Evolutionary conservation across 768 basidiomycete species (phyloP).

Genomic region (Naganishia vaughanmartiniae): DNA sequence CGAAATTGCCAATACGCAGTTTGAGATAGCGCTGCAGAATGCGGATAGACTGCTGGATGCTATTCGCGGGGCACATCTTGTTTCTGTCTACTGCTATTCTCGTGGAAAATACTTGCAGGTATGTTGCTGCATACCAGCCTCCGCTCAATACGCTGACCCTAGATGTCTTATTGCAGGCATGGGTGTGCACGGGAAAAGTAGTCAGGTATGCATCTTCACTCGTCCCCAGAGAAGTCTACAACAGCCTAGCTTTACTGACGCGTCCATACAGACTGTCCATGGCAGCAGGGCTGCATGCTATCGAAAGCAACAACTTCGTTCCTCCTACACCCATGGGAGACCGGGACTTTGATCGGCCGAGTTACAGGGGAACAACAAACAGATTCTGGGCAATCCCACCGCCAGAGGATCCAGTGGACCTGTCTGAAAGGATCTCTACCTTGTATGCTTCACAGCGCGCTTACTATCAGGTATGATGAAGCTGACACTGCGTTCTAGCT

Average conservation of each 20-base stretch:
- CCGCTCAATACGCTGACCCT: not conserved
- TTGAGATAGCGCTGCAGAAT: conserved; percentile 29
- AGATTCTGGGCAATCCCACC: conserved; percentile 32
- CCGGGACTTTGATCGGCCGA: conserved; percentile 12
- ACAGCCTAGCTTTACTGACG: not conserved
- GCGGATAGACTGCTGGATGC: conserved; percentile 35
- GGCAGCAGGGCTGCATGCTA: conserved; percentile 35
- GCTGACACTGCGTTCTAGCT: conserved; percentile 26
- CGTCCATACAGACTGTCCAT: conserved; percentile 28
- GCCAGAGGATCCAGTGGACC: conserved; percentile 33
- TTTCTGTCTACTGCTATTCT: conserved; percentile 30
- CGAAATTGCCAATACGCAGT: conserved; percentile 35
- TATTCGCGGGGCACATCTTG: conserved; percentile 31
- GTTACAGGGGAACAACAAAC: conserved; percentile 23
- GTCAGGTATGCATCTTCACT: conserved; percentile 23
- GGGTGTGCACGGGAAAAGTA: conserved; percentile 26
- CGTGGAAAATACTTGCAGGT: conserved; percentile 30
- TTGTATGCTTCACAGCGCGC: conserved; percentile 31
- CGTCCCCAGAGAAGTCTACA: not conserved
- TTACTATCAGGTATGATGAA: not conserved
- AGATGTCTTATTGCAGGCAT: not conserved
- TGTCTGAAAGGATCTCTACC: conserved; percentile 34
- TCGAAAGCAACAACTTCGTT: conserved; percentile 24
- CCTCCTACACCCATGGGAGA: no score
- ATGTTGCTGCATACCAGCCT: conserved; percentile 13